phyloP scores from a whole-genome alignment of 331 rosid genomes.

The Dryas integrifolia region DNA sequence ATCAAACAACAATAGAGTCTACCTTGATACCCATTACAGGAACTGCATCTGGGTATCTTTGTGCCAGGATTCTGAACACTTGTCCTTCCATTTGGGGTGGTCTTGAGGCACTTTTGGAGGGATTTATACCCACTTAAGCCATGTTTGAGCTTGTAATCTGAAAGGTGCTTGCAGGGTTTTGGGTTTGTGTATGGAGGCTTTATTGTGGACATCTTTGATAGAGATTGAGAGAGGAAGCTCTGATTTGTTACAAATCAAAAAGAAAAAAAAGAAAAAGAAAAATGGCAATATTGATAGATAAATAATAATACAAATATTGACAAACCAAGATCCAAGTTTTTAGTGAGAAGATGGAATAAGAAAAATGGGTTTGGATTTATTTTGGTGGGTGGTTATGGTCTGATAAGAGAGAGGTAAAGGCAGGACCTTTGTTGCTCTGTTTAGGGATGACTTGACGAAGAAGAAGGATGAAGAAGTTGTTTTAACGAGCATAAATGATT shows the following conservation, averaged over 20 bases:
- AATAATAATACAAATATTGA: not conserved
- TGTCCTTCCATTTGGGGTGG: conserved; percentile 59
- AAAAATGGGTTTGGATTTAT: not conserved
- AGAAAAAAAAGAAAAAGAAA: conserved; percentile 1
- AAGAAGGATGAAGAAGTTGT: not conserved
- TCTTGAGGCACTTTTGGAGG: conserved; percentile 54
- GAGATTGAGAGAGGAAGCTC: conserved; percentile 24
- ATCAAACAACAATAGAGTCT: conserved; percentile 64
- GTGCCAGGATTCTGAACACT: conserved; percentile 49
- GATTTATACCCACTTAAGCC: conserved; percentile 68
- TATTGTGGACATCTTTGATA: conserved; percentile 45
- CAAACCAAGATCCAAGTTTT: conserved; percentile 9
- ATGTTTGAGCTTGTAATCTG: conserved; percentile 73
- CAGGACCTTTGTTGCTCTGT: not conserved
- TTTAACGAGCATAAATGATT: not conserved
- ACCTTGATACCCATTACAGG: conserved; percentile 60
- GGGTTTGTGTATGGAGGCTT: conserved; percentile 66
- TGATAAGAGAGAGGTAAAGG: not conserved
- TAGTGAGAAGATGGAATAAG: not conserved
- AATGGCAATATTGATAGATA: conserved; percentile 8
- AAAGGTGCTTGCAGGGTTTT: conserved; percentile 71
- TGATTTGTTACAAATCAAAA: conserved; percentile 24
- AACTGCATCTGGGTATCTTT: conserved; percentile 65
- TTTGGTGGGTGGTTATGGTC: not conserved
- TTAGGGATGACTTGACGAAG: not conserved